Conservation (phyloP, 345 rosid species). For the Erucastrum elatum region DNA sequence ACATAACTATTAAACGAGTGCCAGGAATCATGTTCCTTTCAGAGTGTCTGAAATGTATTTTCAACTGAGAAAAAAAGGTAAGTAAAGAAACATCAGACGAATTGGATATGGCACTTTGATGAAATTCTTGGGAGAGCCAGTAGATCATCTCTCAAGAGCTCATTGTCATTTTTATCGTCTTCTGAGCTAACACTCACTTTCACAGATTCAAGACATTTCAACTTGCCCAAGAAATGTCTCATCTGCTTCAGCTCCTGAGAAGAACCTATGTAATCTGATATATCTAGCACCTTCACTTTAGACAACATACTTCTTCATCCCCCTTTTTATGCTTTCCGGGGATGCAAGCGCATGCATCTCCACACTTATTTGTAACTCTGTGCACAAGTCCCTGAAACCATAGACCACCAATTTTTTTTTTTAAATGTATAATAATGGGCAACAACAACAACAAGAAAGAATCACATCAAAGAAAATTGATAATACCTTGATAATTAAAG, state of each 20-base stretch:
- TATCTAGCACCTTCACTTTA: neutral
- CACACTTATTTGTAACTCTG: neutral
- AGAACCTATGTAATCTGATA: neutral
- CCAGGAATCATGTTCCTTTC: neutral
- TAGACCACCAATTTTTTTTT: neutral
- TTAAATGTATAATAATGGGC: neutral
- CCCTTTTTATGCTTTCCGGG: neutral
- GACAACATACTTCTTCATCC: neutral
- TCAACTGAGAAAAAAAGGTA: too few relatives aligned
- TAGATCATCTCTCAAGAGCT: neutral
- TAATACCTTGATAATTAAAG: neutral
- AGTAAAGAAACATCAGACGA: neutral
- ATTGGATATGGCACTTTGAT: neutral
- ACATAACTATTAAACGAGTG: neutral
- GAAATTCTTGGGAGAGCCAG: neutral
- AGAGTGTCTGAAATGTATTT: too few relatives aligned
- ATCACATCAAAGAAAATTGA: too few relatives aligned
- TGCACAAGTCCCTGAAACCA: neutral
- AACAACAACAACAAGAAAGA: neutral
- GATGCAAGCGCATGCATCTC: neutral
- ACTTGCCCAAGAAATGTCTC: neutral
- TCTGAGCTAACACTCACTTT: neutral
- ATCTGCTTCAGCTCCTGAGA: neutral
- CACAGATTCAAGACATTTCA: neutral
- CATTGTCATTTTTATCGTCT: too few relatives aligned